Evolutionary conservation across 495 filamentous ascomycete species (phyloP).

Genomic region (Penicillium mononematosum): DNA sequence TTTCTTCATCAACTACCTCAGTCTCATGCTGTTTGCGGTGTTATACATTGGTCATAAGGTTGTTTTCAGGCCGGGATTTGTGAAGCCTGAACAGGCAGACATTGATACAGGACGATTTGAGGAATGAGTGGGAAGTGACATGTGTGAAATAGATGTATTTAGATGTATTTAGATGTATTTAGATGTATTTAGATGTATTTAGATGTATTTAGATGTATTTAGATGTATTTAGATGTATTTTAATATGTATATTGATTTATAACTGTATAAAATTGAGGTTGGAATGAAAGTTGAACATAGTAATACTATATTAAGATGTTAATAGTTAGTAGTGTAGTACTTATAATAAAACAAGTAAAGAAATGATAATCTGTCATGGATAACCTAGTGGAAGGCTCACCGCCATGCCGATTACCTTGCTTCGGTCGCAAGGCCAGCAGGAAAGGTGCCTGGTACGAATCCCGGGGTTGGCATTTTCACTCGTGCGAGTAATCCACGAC

Average conservation of each 20-base stretch:
- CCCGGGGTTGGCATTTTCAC: slow-evolving; percentile 55
- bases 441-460: slow-evolving; percentile 62
- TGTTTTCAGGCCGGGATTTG: slow-evolving; percentile 33
- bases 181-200: no score
- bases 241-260: no score
- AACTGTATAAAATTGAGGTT: no score
- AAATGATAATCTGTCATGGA: slow-evolving; percentile 44
- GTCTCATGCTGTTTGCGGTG: slow-evolving; percentile 51
- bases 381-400: slow-evolving; percentile 48
- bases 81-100: slow-evolving; percentile 36
- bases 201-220: no score
- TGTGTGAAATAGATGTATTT: no score
- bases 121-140: background rate
- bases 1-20: slow-evolving; percentile 57
- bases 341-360: background rate
- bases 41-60: slow-evolving; percentile 54
- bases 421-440: slow-evolving; percentile 41
- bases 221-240: no score
- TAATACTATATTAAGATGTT: background rate
- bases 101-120: slow-evolving; percentile 31
- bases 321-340: no score
- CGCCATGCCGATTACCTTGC: slow-evolving; percentile 44
- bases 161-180: no score
- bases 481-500: slow-evolving; percentile 61
- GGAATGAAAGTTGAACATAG: no score